Base-by-base conservation (phyloP, 306 rosid species). In the peach (Prunus persica) region DNA sequence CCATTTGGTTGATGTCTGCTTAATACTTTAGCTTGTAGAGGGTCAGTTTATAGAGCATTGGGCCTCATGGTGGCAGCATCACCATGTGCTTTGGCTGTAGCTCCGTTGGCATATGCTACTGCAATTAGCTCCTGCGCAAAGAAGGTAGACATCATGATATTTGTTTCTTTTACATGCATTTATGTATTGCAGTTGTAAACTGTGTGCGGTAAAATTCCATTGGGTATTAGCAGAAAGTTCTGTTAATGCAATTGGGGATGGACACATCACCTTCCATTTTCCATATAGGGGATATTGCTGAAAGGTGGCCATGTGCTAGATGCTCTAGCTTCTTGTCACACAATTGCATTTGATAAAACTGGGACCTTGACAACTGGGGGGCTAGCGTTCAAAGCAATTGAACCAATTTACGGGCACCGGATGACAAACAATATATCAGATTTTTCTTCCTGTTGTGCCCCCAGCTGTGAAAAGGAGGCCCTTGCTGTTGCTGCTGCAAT, bases 51-150 rank as follows among this genome's bases (percentile, higher is more conserved):
- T 81, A 86, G 99, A 84, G 99, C 99, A 47, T 84, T 95, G 78
- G 98, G 93, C 65, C 97, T 95, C 78, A 92, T 95, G 99, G 96
- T 95, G 76, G 99, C 98, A 71, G 99, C 98, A 52, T 95, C 97
- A 71, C 99, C 99, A 30, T 95, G 98, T 87, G 98, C 98, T 72
- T 86, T 95, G 87, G 99, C 99, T 65, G 99, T 88, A 74, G 97
- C 99, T 79, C 99, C 99, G 50, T 82, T 95, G 89, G 97, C 92
- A 64, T 91, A 95, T 77, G 99, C 99, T 74, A 92, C 85, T 84
- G 99, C 99, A 76, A 91, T 95, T 78, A 92, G 99, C 74, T 87
- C 99, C 67, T 92, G 97, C 51, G 99, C 97, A 38, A 92, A 72
- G 77, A 90, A 92, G 99, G 99, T 95, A 90, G 61, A 18, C 12